These are phyloP conservation scores for Corinectria fuckeliana DNA, from an alignment of 2,329 filamentous ascomycete genomes.

Conservation along the genomic window DNA sequence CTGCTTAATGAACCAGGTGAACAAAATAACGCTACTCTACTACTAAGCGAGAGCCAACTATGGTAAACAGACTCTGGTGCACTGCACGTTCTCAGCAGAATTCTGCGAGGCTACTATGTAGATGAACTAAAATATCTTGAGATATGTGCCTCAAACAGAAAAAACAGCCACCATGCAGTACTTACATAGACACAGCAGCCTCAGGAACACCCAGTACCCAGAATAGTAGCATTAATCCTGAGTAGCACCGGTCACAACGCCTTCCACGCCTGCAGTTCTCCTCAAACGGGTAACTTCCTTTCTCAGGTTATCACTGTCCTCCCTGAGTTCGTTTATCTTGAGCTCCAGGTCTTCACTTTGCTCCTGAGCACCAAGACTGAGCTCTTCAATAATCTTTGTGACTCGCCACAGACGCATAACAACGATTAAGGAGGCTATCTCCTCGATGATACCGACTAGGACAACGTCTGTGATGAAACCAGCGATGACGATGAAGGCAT, in stretches of 20 bases:
- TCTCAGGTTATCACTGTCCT: slow-evolving; percentile 45
- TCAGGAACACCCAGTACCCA: background rate
- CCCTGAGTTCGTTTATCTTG: slow-evolving; percentile 58
- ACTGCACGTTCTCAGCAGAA: too few species aligned
- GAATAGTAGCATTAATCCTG: background rate
- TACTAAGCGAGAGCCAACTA: too few species aligned
- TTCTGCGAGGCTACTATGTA: too few species aligned
- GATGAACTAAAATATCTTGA: too few species aligned
- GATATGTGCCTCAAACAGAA: too few species aligned
- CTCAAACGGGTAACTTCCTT: slow-evolving; percentile 2
- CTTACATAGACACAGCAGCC: too few species aligned
- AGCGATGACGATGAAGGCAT: slow-evolving; percentile 66
- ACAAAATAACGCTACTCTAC: too few species aligned
- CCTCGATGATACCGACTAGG: slow-evolving; percentile 64
- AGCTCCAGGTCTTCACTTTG: slow-evolving; percentile 64
- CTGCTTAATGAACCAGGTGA: too few species aligned
- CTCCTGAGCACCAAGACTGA: slow-evolving; percentile 67
- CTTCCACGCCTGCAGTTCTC: background rate
- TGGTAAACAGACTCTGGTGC: too few species aligned
- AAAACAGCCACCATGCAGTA: too few species aligned
- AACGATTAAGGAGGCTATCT: slow-evolving; percentile 71
- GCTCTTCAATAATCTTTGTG: slow-evolving; percentile 74
- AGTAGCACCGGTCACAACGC: background rate
- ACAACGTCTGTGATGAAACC: slow-evolving; percentile 69
- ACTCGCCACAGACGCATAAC: slow-evolving; percentile 72